phyloP scores from a whole-genome alignment of 106 monocot species.

The Platanthera zijinensis region DNA sequence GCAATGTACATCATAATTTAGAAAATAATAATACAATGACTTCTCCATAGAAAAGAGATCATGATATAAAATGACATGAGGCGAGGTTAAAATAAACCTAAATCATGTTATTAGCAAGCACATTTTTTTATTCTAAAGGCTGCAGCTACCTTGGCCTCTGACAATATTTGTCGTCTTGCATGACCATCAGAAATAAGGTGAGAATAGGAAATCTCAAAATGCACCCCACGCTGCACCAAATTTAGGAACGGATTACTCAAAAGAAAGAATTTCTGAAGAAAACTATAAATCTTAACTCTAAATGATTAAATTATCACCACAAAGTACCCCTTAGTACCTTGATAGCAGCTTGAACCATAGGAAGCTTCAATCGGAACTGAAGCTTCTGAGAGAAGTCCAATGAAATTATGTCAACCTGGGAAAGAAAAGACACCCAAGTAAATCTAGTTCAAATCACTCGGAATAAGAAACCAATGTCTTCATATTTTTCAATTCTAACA shows the following conservation, averaged over 20 bases:
- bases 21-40: not conserved
- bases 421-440: not conserved
- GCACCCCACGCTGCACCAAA: constrained; percentile 65
- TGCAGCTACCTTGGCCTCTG: constrained; percentile 61
- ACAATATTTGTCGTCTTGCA: constrained; percentile 44
- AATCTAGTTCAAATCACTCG: not conserved
- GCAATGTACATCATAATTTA: not conserved
- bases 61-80: not conserved
- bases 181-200: constrained; percentile 38
- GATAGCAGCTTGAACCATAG: constrained; percentile 62
- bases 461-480: not conserved
- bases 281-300: not conserved
- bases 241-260: not conserved
- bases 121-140: not conserved
- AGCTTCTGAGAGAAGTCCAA: constrained; percentile 82
- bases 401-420: constrained; percentile 78
- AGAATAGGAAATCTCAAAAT: constrained; percentile 79
- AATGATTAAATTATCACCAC: not conserved
- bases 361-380: constrained; percentile 62
- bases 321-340: constrained; percentile 27
- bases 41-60: not conserved
- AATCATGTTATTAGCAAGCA: not conserved
- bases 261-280: not conserved
- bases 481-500: not conserved
- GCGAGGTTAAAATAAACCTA: not conserved